phyloP scores from a whole-genome alignment of 345 rosid genomes.

The Capsella bursapastoris region DNA sequence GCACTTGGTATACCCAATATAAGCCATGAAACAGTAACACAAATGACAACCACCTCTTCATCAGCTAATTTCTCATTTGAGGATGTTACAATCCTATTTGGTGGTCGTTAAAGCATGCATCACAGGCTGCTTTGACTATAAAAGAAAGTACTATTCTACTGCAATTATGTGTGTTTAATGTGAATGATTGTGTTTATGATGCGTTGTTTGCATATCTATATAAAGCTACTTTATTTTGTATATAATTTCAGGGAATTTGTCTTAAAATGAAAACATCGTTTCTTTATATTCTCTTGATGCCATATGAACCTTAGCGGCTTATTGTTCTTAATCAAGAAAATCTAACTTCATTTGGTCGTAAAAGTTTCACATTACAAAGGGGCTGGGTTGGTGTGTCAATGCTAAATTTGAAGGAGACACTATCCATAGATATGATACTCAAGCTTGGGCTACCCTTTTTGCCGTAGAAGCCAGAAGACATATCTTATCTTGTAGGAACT shows the following conservation, averaged over 20 bases:
- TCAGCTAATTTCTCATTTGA: conserved; percentile 38
- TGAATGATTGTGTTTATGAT: conserved; percentile 8
- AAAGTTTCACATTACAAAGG: not conserved
- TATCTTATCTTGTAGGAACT: not conserved
- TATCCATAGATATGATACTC: not conserved
- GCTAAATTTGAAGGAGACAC: not conserved
- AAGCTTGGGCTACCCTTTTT: not conserved
- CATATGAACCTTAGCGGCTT: not conserved
- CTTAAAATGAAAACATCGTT: not conserved
- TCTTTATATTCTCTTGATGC: not conserved
- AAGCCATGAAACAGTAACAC: conserved; percentile 36
- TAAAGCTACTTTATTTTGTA: not conserved
- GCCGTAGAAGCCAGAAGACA: not conserved
- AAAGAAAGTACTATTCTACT: not conserved
- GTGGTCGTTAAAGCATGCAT: conserved; percentile 6
- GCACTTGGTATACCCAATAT: conserved; percentile 42
- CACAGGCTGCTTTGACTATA: not conserved
- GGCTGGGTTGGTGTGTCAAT: not conserved
- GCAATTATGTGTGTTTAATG: not conserved
- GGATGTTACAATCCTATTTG: conserved; percentile 23
- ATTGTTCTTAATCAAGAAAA: not conserved
- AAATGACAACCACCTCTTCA: conserved; percentile 15
- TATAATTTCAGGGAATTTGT: not conserved
- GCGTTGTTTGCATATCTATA: not conserved
- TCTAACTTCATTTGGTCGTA: not conserved